Evolutionary conservation across 768 basidiomycete species (phyloP).

Genomic region (Amanita exitialis): DNA sequence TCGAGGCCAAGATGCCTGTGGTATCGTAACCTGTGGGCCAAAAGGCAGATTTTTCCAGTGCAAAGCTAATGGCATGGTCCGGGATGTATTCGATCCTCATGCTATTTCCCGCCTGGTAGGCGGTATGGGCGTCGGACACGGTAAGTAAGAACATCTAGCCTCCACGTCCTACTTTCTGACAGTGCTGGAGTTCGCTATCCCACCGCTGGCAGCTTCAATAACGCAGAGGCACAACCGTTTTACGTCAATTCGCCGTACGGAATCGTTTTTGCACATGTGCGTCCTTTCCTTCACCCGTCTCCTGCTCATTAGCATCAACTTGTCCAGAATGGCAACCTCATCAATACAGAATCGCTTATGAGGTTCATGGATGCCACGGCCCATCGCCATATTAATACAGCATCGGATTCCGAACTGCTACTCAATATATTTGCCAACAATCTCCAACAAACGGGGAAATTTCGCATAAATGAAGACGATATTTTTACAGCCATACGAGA

Average conservation of each 20-base stretch:
- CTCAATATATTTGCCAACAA: constrained; percentile 98
- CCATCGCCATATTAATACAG: constrained; percentile 97
- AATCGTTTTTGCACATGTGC: constrained; percentile 93
- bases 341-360: constrained; percentile 81
- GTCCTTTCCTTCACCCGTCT: constrained; percentile 16
- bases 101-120: constrained; percentile 74
- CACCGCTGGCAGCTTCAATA: constrained; percentile 93
- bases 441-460: constrained; percentile 96
- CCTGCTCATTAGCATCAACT: constrained; percentile 7
- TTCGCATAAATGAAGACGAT: constrained; percentile 98
- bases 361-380: constrained; percentile 93
- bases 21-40: constrained; percentile 91
- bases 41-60: constrained; percentile 96
- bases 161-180: constrained; percentile 7
- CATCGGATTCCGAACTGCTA: constrained; percentile 94
- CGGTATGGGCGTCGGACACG: constrained; percentile 97
- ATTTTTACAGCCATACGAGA: constrained; percentile 91
- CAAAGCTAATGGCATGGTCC: constrained; percentile 99
- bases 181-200: constrained; percentile 77
- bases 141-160: constrained; percentile 30
- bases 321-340: constrained; percentile 90
- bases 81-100: constrained; percentile 86
- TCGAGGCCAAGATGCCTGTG: constrained; percentile 96
- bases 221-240: constrained; percentile 97
- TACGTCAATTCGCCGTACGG: constrained; percentile 99